Percentiles rank a stretch among this genome's conserved stretches.
Evolutionary conservation across 179 eudicot genomes (phyloP).

Genomic region (Patellifolia procumbens): DNA sequence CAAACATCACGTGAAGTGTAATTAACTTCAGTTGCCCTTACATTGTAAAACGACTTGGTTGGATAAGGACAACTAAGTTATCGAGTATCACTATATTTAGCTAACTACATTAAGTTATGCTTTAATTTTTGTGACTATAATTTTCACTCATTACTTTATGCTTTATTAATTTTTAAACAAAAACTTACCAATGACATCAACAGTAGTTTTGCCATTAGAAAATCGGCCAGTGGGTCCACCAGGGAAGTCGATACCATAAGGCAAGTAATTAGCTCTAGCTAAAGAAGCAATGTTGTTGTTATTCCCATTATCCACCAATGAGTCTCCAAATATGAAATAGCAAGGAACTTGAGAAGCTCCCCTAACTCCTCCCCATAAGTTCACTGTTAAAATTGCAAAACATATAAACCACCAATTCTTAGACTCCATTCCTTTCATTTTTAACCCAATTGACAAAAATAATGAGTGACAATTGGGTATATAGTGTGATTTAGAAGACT

Average conservation of each 20-base stretch:
- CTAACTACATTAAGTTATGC: neutral
- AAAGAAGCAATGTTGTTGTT: constrained; percentile 64
- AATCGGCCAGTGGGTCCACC: constrained; percentile 80
- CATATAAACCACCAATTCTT: constrained; percentile 11
- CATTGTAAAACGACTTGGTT: neutral
- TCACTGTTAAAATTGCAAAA: constrained; percentile 12
- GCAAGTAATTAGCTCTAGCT: constrained; percentile 74
- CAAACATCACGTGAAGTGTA: no score
- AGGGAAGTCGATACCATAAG: constrained; percentile 81
- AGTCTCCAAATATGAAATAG: constrained; percentile 80
- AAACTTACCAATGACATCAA: constrained; percentile 62
- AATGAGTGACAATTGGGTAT: neutral
- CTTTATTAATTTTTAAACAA: neutral
- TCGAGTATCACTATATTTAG: no score
- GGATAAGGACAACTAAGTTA: neutral
- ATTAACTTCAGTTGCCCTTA: neutral
- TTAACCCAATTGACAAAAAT: neutral
- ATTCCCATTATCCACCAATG: constrained; percentile 85
- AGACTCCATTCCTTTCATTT: constrained; percentile 21
- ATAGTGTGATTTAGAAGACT: neutral
- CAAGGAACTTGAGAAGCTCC: constrained; percentile 71
- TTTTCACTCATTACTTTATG: no score
- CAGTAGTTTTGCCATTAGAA: constrained; percentile 66
- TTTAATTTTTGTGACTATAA: no score
- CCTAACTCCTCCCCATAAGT: constrained; percentile 23